These are phyloP conservation scores for Suhomyces kilbournensis DNA, from an alignment of 805 yeast genomes.

Conservation along the genomic window DNA sequence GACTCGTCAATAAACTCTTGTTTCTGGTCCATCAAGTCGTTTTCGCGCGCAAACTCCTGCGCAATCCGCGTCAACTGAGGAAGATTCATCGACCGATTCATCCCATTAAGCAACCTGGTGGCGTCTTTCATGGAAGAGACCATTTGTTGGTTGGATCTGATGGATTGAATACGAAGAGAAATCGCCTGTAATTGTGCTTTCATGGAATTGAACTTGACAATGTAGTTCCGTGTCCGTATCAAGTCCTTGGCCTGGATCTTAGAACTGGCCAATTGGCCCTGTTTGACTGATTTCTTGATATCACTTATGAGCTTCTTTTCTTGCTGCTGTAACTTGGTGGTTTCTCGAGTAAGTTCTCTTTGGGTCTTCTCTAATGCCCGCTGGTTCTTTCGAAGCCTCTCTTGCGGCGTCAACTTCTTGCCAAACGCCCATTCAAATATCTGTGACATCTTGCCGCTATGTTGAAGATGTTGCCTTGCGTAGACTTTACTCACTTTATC, in stretches of 20 bases:
- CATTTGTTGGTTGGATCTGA: constrained; percentile 93
- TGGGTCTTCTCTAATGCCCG: constrained; percentile 92
- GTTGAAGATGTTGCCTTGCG: not conserved
- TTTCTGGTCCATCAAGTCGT: constrained; percentile 96
- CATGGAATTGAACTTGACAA: constrained; percentile 88
- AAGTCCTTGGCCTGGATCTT: constrained; percentile 95
- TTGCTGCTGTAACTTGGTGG: constrained; percentile 80
- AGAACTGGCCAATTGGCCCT: constrained; percentile 83
- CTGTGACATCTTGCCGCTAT: constrained; percentile 6
- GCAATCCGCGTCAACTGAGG: constrained; percentile 87
- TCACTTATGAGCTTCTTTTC: constrained; percentile 85
- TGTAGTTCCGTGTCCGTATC: constrained; percentile 78
- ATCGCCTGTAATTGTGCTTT: constrained; percentile 95
- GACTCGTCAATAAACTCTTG: constrained; percentile 99
- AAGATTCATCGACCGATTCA: constrained; percentile 87
- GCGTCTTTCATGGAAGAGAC: constrained; percentile 93
- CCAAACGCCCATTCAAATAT: constrained; percentile 93
- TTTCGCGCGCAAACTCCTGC: constrained; percentile 91
- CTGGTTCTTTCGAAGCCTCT: constrained; percentile 90
- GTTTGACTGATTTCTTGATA: constrained; percentile 87
- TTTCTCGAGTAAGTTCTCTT: constrained; percentile 87
- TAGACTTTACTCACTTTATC: not conserved
- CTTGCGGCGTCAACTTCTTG: constrained; percentile 89
- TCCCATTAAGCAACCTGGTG: constrained; percentile 73
- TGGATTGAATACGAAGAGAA: constrained; percentile 85